Base-by-base conservation (phyloP, 495 filamentous ascomycete genomes). In the Podospora anserina region DNA sequence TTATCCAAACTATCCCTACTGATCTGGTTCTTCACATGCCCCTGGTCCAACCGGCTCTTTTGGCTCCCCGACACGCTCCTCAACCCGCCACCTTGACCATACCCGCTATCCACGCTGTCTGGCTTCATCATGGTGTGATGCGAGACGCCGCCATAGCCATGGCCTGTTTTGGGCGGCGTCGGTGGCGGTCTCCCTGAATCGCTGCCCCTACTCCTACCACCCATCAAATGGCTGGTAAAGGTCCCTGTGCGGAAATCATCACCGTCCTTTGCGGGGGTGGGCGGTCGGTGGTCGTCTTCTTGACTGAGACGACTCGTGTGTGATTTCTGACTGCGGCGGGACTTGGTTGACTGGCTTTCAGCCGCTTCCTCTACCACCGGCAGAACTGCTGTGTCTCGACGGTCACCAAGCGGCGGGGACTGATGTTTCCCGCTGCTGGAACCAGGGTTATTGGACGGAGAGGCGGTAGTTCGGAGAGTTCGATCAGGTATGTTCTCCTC, bases 351-450 rank as follows among this genome's bases (percentile, higher is more conserved):
- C 4, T 85, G 87, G 19, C 87, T 90, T 78, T 97, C 95, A 15
- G 89, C 91, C 28, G 89, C 90, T 81, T 99, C 95, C 66, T 97
- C 93, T 7, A 99, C 92, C 61, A 97, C 90, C 1, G 95, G 95
- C n/a, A 99, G 79, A 27, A 91, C 89, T 32, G 89, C 84, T 13
- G 88, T 87, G 57, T 86, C 81, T 63, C 93, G 90, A 3, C 77
- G 73, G 79, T 74, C 76, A 11, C 49, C 58, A 0, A 80, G 69
- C 67, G 82, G 55, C 80, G 83, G 55, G 39, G 9, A 13, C 15
- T 49, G 39, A 16, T 49, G 39, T 49, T 49, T 49, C 39, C 39
- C 39, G 55, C 13, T 75, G 82, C 85, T 61, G 86, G 79, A 26
- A 87, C 80, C 68, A n/a, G 67, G 53, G 81, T 78, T 77, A 44